Base-by-base conservation (phyloP, 2,329 filamentous ascomycete species). In the Fusarium pseudonygamai region DNA sequence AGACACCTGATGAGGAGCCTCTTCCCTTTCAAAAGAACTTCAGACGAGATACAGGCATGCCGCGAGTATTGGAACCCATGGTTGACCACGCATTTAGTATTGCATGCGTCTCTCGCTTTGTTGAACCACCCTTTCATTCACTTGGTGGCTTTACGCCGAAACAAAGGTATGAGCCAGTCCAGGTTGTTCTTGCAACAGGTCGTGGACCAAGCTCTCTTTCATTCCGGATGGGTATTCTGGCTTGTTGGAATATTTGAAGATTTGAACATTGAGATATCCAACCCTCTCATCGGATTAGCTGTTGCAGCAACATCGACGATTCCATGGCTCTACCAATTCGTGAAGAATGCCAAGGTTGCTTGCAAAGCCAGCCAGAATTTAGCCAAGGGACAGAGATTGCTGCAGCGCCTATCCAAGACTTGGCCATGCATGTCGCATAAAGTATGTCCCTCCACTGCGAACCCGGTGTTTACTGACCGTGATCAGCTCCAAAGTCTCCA, bases 211-310 rank as follows among this genome's bases (percentile, higher is more conserved):
- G 64, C 64, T 0, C 18, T 67, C 0, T 67, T 67, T 10, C 64
- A 67, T 14, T 67, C 43, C 14, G 64, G 64, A 2, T 67, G 64
- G 64, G 64, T 67, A 10, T 67, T 67, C 13, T 67, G 64, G 64
- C 52, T 67, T 1, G 39, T 67, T n/a, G 64, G 64, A 3, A 67
- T 67, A 32, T 67, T 67, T 4, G 52, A 67, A 15, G 52, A 67
- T 12, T 40, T 67, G 9, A 60, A 55, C 1, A 6, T 67, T 4
- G 62, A 67, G 9, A 60, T 67, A 9, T 52, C 24, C 0, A 60
- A 42, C 6, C 64, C 64, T 6, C 39, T 67, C 0, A 37, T 67
- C 1, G 64, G 64, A 3, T 13, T 67, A 5, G 62, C 64, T 2
- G 64, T 67, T 18, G 62, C 64, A n/a, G 64, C 64, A 15, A 67